A percentile compares a stretch with the other conserved stretches of the same genome.
Conservation (phyloP, 2,329 filamentous ascomycete genomes). For the Fusarium longipes region DNA sequence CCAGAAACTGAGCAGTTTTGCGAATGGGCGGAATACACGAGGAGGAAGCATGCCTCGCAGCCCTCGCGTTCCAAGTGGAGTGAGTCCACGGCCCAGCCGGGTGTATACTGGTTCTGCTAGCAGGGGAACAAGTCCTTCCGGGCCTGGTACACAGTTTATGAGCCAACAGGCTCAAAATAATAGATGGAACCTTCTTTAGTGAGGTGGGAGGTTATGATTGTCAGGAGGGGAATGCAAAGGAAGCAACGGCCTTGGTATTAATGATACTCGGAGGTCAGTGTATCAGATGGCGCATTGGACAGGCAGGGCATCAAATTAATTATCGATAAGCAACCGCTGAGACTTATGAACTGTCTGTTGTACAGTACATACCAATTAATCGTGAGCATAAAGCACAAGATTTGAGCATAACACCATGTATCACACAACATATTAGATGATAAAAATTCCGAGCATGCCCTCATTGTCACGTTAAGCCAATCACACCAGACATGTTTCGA, state of each 20-base stretch:
- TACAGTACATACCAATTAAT: neutral
- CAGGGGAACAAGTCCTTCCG: constrained; percentile 63
- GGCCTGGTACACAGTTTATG: constrained; percentile 55
- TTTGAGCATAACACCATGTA: neutral
- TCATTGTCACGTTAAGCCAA: neutral
- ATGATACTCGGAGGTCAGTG: constrained; percentile 14
- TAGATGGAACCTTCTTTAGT: constrained; percentile 58
- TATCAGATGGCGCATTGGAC: constrained; percentile 13
- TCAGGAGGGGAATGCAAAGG: neutral
- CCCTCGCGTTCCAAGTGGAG: constrained; percentile 61
- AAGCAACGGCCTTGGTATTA: constrained; percentile 15
- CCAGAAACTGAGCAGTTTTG: constrained; percentile 61
- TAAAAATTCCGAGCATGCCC: neutral
- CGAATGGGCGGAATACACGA: constrained; percentile 65
- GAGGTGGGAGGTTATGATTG: constrained; percentile 47
- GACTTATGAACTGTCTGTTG: neutral
- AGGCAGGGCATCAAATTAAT: constrained; percentile 1
- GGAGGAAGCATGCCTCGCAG: constrained; percentile 68
- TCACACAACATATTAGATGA: neutral
- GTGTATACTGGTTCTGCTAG: constrained; percentile 56
- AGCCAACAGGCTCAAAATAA: constrained; percentile 53
- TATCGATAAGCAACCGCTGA: constrained; percentile 3
- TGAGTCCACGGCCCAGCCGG: constrained; percentile 60
- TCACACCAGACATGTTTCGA: neutral
- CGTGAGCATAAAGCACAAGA: neutral